Evolutionary conservation across 495 filamentous ascomycete species (phyloP).

Genomic region (Penicillium herquei): DNA sequence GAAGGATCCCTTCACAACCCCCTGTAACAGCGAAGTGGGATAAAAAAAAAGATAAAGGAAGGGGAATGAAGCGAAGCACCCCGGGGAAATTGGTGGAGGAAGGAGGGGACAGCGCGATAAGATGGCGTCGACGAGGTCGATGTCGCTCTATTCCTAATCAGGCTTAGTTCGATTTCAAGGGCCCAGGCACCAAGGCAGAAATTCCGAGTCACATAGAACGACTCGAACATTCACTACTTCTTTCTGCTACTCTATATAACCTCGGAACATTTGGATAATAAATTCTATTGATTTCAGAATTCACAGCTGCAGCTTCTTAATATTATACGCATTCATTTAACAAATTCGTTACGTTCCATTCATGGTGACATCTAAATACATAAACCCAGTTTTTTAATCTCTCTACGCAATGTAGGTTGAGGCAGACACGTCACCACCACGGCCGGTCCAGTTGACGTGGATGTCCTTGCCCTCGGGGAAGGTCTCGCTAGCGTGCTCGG

Average conservation of each 20-base stretch:
- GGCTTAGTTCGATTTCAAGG: slow-evolving; percentile 7
- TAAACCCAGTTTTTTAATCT: slow-evolving; percentile 27
- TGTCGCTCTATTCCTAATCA: slow-evolving; percentile 13
- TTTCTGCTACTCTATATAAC: too few species aligned
- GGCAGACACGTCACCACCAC: slow-evolving; percentile 93
- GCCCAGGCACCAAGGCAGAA: not conserved
- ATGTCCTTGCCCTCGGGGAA: slow-evolving; percentile 86
- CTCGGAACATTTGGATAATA: too few species aligned
- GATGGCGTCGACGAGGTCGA: slow-evolving; percentile 14
- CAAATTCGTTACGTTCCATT: slow-evolving; percentile 29
- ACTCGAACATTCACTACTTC: too few species aligned
- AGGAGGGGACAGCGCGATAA: slow-evolving; percentile 19
- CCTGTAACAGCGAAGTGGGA: not conserved
- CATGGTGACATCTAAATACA: slow-evolving; percentile 34
- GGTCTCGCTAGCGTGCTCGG: slow-evolving; percentile 76
- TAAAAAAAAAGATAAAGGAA: not conserved
- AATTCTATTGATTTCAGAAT: too few species aligned
- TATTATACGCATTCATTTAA: slow-evolving; percentile 5
- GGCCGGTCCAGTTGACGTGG: slow-evolving; percentile 99
- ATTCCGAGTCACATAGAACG: not conserved
- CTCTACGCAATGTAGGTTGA: slow-evolving; percentile 94
- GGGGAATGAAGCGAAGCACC: slow-evolving; percentile 1
- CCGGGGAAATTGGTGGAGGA: slow-evolving; percentile 10
- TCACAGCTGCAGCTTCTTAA: not conserved
- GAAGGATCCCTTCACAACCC: not conserved